phyloP scores from a whole-genome alignment of 208 protist species.

The Acanthamoeba triangularis region DNA sequence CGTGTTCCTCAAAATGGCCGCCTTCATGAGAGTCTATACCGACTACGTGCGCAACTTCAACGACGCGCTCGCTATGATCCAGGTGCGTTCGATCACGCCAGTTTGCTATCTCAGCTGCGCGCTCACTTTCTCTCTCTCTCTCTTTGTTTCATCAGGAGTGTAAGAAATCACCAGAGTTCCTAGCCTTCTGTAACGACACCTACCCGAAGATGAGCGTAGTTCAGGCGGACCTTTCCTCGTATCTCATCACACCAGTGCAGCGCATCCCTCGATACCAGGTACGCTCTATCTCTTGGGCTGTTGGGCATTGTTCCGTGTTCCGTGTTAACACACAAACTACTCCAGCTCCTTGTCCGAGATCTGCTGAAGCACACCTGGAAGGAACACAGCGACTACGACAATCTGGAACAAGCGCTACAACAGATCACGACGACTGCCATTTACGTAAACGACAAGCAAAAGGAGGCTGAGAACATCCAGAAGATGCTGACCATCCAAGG shows the following conservation, averaged over 20 bases:
- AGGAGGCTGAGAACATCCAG: conserved; percentile 53
- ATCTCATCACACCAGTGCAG: conserved; percentile 55
- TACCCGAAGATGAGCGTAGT: conserved; percentile 36
- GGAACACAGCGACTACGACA: conserved; percentile 58
- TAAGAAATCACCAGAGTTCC: conserved; percentile 47
- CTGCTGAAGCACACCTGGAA: conserved; percentile 62
- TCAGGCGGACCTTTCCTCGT: conserved; percentile 27
- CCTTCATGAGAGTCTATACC: conserved; percentile 56
- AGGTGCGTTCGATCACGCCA: not conserved
- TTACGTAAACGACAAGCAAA: conserved; percentile 61
- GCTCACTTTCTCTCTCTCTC: not conserved
- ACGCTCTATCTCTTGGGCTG: not conserved
- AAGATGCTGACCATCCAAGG: conserved; percentile 65
- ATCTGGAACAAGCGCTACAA: conserved; percentile 4
- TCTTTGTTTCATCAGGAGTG: conserved; percentile 1
- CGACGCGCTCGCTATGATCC: conserved; percentile 29
- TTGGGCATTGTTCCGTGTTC: not conserved
- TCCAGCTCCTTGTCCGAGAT: conserved; percentile 4
- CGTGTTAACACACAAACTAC: not conserved
- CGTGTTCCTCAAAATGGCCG: conserved; percentile 40
- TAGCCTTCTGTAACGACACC: not conserved
- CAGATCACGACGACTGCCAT: conserved; percentile 50
- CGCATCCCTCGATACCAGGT: conserved; percentile 57
- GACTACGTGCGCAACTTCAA: conserved; percentile 71
- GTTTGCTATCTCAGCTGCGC: not conserved